These are phyloP conservation scores for Starmera quercuum DNA, from an alignment of 805 yeast species.

Conservation along the genomic window DNA sequence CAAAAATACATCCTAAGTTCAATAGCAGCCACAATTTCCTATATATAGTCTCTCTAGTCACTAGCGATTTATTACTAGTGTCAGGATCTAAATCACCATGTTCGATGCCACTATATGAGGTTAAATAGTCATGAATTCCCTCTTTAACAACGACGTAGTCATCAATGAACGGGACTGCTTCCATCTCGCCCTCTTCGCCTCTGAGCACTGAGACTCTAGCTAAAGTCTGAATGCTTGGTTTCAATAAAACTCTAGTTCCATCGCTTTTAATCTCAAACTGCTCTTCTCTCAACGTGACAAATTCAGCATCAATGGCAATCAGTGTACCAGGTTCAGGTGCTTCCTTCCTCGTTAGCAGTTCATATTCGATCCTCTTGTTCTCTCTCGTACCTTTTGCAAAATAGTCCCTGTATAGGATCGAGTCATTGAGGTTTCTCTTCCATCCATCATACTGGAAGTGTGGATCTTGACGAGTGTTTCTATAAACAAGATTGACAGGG, in stretches of 20 bases:
- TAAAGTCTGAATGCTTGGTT: conserved; percentile 68
- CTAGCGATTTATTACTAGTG: conserved; percentile 59
- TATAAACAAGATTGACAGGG: conserved; percentile 66
- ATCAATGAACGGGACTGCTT: conserved; percentile 81
- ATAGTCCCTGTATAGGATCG: conserved; percentile 65
- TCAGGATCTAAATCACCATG: conserved; percentile 80
- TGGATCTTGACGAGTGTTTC: conserved; percentile 36
- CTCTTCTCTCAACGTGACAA: conserved; percentile 76
- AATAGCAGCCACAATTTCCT: conserved; percentile 84
- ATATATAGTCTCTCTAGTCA: conserved; percentile 75
- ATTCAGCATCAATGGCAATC: conserved; percentile 95
- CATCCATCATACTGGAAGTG: conserved; percentile 42
- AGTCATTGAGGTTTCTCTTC: conserved; percentile 46
- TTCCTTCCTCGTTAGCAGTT: conserved; percentile 56
- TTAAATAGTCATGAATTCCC: conserved; percentile 75
- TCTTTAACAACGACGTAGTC: conserved; percentile 78
- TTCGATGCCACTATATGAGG: conserved; percentile 90
- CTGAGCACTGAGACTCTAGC: conserved; percentile 87
- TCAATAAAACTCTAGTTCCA: conserved; percentile 61
- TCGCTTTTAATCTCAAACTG: conserved; percentile 67
- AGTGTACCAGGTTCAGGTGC: conserved; percentile 71
- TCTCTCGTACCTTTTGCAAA: conserved; percentile 63
- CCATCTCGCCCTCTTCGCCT: conserved; percentile 55
- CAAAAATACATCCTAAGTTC: conserved; percentile 84
- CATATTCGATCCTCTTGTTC: conserved; percentile 52